Evolutionary conservation across 2,329 filamentous ascomycete species (phyloP).

Genomic region (Fusarium dimerum): DNA sequence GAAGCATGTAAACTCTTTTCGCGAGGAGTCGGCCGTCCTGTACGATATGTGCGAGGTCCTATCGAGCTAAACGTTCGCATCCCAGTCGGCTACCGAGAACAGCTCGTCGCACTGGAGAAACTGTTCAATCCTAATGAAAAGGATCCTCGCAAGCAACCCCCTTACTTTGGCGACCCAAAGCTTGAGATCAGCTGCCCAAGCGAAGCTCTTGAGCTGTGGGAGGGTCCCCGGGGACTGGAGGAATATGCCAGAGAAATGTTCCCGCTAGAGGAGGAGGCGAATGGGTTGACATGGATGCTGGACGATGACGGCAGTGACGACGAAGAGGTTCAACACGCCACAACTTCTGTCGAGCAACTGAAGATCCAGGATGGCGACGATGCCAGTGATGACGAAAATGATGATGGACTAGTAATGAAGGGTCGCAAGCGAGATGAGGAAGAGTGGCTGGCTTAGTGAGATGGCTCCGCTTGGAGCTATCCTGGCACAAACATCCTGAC

Average conservation of each 20-base stretch:
- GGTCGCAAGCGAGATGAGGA: conserved; percentile 59
- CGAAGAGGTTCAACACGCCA: conserved; percentile 37
- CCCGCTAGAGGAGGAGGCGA: conserved; percentile 89
- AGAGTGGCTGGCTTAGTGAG: conserved; percentile 55
- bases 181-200: conserved; percentile 67
- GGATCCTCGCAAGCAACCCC: conserved; percentile 58
- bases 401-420: conserved; percentile 60
- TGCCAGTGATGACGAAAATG: conserved; percentile 54
- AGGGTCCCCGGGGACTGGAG: conserved; percentile 85
- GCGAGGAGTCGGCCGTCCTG: conserved; percentile 73
- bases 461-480: conserved; percentile 2
- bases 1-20: conserved; percentile 83
- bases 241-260: conserved; percentile 96
- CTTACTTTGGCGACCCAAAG: conserved; percentile 60
- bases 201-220: conserved; percentile 82
- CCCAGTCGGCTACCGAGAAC: conserved; percentile 83
- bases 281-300: conserved; percentile 91
- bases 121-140: conserved; percentile 55
- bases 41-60: conserved; percentile 74
- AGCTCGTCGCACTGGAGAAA: conserved; percentile 70
- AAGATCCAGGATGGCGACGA: conserved; percentile 44
- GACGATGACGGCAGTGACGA: conserved; percentile 49
- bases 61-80: conserved; percentile 86
- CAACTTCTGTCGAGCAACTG: conserved; percentile 40
- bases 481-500: too few species aligned